Percentiles rank a stretch among this genome's conserved stretches.
phyloP scores from a whole-genome alignment of 2,329 filamentous ascomycete genomes.

The Neonectria faginata region DNA sequence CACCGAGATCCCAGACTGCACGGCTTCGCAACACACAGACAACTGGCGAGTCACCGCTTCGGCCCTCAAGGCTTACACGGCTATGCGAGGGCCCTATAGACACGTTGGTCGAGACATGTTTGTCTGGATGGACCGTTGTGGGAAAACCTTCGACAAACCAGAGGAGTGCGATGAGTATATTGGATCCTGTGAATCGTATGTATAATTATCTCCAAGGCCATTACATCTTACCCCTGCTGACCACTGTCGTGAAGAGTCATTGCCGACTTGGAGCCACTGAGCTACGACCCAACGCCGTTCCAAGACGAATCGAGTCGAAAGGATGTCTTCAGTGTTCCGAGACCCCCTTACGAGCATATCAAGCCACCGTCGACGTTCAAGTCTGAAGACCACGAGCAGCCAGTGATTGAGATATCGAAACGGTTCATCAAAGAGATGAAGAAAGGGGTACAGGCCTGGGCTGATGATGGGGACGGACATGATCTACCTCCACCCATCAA shows the following conservation, averaged over 20 bases:
- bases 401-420: neutral
- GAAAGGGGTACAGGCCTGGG: neutral
- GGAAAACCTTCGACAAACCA: constrained; percentile 14
- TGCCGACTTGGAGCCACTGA: constrained; percentile 15
- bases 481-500: neutral
- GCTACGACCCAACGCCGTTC: constrained; percentile 22
- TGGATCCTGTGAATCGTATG: constrained; percentile 26
- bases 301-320: constrained; percentile 4
- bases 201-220: neutral
- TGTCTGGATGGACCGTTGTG: constrained; percentile 38
- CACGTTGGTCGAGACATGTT: constrained; percentile 45
- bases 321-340: constrained; percentile 21
- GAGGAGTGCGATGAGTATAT: constrained; percentile 3
- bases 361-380: constrained; percentile 2
- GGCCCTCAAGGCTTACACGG: constrained; percentile 48
- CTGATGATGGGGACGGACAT: neutral
- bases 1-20: constrained; percentile 17
- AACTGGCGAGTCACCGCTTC: constrained; percentile 42
- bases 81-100: constrained; percentile 48
- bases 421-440: neutral
- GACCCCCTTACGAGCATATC: constrained; percentile 28
- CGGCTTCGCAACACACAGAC: constrained; percentile 12
- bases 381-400: constrained; percentile 7
- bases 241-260: constrained; percentile 11
- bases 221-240: neutral